Conservation (phyloP, 805 yeast genomes). For the Blastobotrys terrestris region DNA sequence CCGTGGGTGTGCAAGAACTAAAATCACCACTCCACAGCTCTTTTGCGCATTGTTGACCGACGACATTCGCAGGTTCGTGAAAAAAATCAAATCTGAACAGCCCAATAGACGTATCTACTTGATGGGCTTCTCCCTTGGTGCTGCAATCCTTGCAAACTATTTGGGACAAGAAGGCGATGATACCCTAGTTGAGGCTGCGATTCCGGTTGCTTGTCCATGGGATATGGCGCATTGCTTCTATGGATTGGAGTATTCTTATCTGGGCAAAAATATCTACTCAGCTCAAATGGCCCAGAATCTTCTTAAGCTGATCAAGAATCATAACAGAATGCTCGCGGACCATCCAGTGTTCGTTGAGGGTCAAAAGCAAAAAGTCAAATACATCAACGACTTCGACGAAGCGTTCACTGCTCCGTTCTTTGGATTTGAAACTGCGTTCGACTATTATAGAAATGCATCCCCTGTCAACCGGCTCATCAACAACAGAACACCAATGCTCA, state of each 20-base stretch:
- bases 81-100: slow-evolving; percentile 42
- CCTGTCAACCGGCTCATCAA: slow-evolving; percentile 45
- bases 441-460: slow-evolving; percentile 61
- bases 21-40: slow-evolving; percentile 59
- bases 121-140: slow-evolving; percentile 81
- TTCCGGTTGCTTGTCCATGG: slow-evolving; percentile 67
- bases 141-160: slow-evolving; percentile 62
- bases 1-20: slow-evolving; percentile 71
- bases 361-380: slow-evolving; percentile 16
- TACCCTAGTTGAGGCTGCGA: slow-evolving; percentile 45
- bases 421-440: slow-evolving; percentile 56
- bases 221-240: slow-evolving; percentile 50
- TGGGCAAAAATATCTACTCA: slow-evolving; percentile 45
- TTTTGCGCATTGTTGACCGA: slow-evolving; percentile 69
- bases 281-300: slow-evolving; percentile 47
- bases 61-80: slow-evolving; percentile 55
- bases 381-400: slow-evolving; percentile 57
- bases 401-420: slow-evolving; percentile 57
- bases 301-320: slow-evolving; percentile 37
- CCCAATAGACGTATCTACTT: slow-evolving; percentile 64
- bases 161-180: slow-evolving; percentile 55
- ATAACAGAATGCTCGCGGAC: slow-evolving; percentile 35
- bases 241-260: slow-evolving; percentile 35
- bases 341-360: slow-evolving; percentile 27
- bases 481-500: slow-evolving; percentile 57